Evolutionary conservation across 1,139 yeast genomes (phyloP).

Genomic region (Taphrina flavorubra): DNA sequence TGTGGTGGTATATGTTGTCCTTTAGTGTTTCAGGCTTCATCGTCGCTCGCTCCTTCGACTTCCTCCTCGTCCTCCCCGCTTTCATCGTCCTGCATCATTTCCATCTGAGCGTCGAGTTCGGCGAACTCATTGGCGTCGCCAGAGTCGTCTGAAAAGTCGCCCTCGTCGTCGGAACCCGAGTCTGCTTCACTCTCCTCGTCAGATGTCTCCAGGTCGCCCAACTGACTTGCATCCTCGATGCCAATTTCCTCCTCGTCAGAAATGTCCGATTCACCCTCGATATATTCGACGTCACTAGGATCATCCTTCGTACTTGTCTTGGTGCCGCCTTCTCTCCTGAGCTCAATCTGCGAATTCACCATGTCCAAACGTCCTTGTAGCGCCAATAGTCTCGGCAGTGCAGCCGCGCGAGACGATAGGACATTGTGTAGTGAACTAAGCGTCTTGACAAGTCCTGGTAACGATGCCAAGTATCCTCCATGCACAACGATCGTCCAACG

Average conservation of each 20-base stretch:
- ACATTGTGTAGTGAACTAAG: conserved; percentile 80
- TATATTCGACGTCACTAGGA: conserved; percentile 43
- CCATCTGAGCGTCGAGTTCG: conserved; percentile 47
- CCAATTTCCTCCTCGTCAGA: conserved; percentile 42
- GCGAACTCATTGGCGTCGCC: conserved; percentile 46
- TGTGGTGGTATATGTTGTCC: no score
- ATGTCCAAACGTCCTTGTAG: conserved; percentile 81
- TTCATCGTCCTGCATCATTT: conserved; percentile 47
- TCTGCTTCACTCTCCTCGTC: conserved; percentile 53
- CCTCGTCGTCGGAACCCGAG: conserved; percentile 53
- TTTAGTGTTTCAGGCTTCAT: conserved; percentile 46
- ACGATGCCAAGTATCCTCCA: conserved; percentile 76
- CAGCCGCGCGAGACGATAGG: conserved; percentile 71
- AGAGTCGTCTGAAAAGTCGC: conserved; percentile 48
- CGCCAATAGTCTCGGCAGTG: conserved; percentile 78
- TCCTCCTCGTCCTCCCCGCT: conserved; percentile 49
- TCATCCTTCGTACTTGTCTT: conserved; percentile 47
- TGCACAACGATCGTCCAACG: conserved; percentile 91
- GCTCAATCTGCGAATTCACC: conserved; percentile 69
- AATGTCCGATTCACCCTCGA: conserved; percentile 36
- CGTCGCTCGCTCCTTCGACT: conserved; percentile 48
- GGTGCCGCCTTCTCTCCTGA: conserved; percentile 62
- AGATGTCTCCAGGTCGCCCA: conserved; percentile 51
- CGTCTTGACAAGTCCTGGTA: conserved; percentile 71
- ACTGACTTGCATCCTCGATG: conserved; percentile 44